Evolutionary conservation across 2,329 filamentous ascomycete genomes (phyloP), one percentile per base, ranked within the genome.

Genomic region (Blastomyces parvus): DNA sequence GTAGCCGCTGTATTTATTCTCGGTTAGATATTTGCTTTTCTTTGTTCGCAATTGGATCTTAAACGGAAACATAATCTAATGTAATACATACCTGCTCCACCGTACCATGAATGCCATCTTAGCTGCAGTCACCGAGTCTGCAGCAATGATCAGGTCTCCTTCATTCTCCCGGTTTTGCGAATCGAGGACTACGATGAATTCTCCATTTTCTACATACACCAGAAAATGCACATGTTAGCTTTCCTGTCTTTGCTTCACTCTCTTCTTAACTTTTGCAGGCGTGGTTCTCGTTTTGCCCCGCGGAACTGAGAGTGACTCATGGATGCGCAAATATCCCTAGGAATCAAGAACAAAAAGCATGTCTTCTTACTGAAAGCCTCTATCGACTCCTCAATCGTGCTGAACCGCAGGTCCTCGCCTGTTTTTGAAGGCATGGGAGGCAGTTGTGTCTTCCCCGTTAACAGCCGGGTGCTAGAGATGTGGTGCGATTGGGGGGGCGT

Each of bases 21-120:
- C 22, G 22, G 50, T 61, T 61, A 56, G 27, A 27, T 57, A 40
- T 19, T 61, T 30, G 3, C 44, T n/a, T n/a, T 25, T 38, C 3
- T 56, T 19, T n/a, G 19, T 17, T 52, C 8, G 36, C 52, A 33
- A 33, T 17, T 38, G 42, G 42, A 27, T 36, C 2, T 36, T 38
- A 27, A 13, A 60, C 14, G 19, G 8, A 36, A 14, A 60, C 3
- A 11, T 30, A 42, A 36, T 42, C 27, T 57, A 14, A 40, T 25
- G 36, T 27, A 4, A 36, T 11, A 25, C 68, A 62, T 71, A 81
- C 79, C 79, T 91, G 48, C 89, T 89, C 81, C 96, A 86, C 71
- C 91, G 90, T 76, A 99, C 85, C 84, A 99, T 88, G 81, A 97
- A 99, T 71, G 91, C 90, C 87, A 96, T 95, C 79, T 97, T 93